Evolutionary conservation across 495 filamentous ascomycete species (phyloP).

Genomic region (Xylaria cubensis): DNA sequence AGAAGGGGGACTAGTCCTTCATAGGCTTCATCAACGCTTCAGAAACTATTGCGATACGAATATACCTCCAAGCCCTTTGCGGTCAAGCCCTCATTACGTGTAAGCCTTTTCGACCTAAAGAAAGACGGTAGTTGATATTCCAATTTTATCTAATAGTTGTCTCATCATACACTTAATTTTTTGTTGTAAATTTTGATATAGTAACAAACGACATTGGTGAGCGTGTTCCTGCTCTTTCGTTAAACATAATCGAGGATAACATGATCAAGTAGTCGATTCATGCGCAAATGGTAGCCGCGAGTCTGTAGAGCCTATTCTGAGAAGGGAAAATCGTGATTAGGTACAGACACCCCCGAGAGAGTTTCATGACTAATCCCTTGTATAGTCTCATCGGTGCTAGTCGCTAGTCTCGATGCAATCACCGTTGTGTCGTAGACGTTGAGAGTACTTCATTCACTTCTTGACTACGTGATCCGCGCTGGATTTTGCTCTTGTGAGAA

Average conservation of each 20-base stretch:
- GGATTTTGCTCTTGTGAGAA: not conserved
- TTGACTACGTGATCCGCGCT: not conserved
- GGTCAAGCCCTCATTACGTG: too few species aligned
- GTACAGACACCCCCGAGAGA: not conserved
- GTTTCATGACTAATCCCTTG: not conserved
- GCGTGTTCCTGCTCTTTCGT: not conserved
- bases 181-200: not conserved
- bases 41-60: too few species aligned
- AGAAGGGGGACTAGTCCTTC: too few species aligned
- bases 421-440: not conserved
- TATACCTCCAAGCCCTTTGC: too few species aligned
- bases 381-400: not conserved
- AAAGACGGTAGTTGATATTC: not conserved
- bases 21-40: too few species aligned
- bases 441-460: not conserved
- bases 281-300: not conserved
- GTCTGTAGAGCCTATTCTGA: not conserved
- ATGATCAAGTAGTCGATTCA: not conserved
- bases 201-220: not conserved
- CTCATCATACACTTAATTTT: not conserved
- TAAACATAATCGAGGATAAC: not conserved
- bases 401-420: not conserved
- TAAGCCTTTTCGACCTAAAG: not conserved
- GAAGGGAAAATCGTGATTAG: not conserved
- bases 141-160: not conserved